phyloP scores from a whole-genome alignment of 108 stramenopile genomes.

The Ochromonas danica region DNA sequence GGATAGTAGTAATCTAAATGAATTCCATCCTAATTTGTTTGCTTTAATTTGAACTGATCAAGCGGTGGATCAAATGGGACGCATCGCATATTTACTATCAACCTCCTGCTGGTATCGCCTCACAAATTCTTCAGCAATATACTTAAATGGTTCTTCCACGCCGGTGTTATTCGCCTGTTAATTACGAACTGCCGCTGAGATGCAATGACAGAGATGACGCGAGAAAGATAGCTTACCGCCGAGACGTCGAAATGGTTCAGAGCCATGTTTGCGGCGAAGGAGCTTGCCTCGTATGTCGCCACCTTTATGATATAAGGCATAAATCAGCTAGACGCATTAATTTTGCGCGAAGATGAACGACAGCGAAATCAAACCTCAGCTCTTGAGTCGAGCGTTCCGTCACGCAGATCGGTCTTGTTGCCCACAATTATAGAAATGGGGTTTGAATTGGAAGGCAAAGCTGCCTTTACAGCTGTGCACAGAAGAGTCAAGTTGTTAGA shows the following conservation, averaged over 20 bases:
- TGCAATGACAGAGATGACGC: neutral
- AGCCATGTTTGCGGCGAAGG: slow-evolving; percentile 45
- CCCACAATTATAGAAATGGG: slow-evolving; percentile 54
- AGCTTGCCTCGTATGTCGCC: slow-evolving; percentile 49
- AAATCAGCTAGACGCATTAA: too few relatives aligned
- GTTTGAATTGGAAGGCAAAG: slow-evolving; percentile 14
- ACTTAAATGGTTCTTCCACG: slow-evolving; percentile 49
- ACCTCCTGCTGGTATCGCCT: slow-evolving; percentile 40
- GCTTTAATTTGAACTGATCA: neutral
- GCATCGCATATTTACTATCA: neutral
- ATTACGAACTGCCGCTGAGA: neutral
- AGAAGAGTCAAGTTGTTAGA: neutral
- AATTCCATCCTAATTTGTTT: neutral
- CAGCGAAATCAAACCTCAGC: slow-evolving; percentile 47
- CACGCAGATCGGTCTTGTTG: slow-evolving; percentile 54
- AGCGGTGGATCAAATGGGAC: neutral
- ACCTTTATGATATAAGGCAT: too few relatives aligned
- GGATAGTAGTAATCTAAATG: neutral
- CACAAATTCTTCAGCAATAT: slow-evolving; percentile 54
- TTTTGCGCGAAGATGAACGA: too few relatives aligned
- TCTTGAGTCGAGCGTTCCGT: slow-evolving; percentile 50
- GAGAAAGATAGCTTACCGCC: slow-evolving; percentile 33
- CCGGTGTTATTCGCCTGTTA: slow-evolving; percentile 33
- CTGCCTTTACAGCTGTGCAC: slow-evolving; percentile 4
- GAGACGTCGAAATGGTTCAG: slow-evolving; percentile 58